Evolutionary conservation across 306 rosid species (phyloP), one percentile per base, ranked within the genome.

Genomic region (Corylus avellana): DNA sequence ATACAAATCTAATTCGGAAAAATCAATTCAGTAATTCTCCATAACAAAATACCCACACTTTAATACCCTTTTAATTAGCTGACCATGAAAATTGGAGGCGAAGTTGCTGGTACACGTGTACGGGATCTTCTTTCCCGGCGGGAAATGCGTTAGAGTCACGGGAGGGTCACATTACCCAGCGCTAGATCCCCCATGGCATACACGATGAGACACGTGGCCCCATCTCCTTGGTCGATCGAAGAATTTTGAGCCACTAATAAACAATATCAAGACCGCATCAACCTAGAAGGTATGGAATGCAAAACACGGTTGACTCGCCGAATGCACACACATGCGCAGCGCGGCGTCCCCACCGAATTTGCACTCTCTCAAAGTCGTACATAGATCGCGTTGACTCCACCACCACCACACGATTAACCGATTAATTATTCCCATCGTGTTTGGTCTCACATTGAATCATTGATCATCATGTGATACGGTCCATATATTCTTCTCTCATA

Each of bases 41-140:
- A 22, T 22, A 22, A 22, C 25, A 0, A 22, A 22, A 42, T 42
- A 42, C 46, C 8, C 46, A 5, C 46, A 42, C 46, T 42, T 42
- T 6, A 16, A 16, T 17, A 17, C 58, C 20, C 5, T 25, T 3
- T 11, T 3, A 59, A 11, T 25, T 20, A n/a, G 79, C 71, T 72
- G 85, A 79, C 77, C 20, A 44, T 12, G 75, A 53, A 27, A 47
- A 11, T 25, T 0, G 4, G 9, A 58, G 13, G 37, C 2, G 22
- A 9, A 25, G 35, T 11, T 12, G 66, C 29, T 57, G 73, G 73
- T 7, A 67, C 85, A 83, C 75, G 66, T 85, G 87, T 27, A 71
- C 78, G 61, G 73, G 82, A 83, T 81, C 89, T 77, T 58, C 55
- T 77, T 79, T 71, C 48, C 42, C 71, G 93, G 90, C 90, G 81